Conservation (phyloP, 2,329 filamentous ascomycete species). For the Alternaria gansuensis region DNA sequence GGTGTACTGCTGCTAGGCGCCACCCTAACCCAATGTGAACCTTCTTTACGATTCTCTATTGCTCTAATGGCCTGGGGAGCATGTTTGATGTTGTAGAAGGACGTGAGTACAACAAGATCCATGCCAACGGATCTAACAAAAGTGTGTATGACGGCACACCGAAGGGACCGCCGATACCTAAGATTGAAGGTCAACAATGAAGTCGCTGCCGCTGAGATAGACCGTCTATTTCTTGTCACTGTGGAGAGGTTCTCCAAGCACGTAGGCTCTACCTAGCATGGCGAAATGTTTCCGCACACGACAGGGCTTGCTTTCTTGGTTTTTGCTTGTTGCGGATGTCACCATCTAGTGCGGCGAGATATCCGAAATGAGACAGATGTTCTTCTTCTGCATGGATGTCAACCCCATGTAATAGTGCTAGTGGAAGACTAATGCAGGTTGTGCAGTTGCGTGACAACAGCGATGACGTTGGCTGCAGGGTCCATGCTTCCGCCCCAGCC, state of each 20-base stretch:
- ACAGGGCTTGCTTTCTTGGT: not conserved
- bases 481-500: slow-evolving; percentile 20
- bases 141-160: not conserved
- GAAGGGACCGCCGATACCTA: not conserved
- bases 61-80: not conserved
- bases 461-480: slow-evolving; percentile 20
- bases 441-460: slow-evolving; percentile 12
- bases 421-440: slow-evolving; percentile 5
- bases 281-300: too few relatives aligned
- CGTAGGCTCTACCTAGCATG: not conserved
- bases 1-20: not conserved
- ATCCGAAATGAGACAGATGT: not conserved
- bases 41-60: not conserved
- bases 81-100: not conserved
- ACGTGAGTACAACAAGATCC: not conserved
- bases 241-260: not conserved
- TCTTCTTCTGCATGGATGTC: slow-evolving; percentile 1
- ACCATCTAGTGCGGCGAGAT: not conserved
- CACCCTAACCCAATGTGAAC: not conserved
- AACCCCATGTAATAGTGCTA: slow-evolving; percentile 11
- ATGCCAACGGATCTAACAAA: not conserved
- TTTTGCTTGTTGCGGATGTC: not conserved
- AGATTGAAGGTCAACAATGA: slow-evolving; percentile 1
- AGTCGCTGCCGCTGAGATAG: not conserved
- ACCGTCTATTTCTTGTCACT: not conserved